Conservation (phyloP, 352 stramenopile species). For the Pythium pectinolyticum region DNA sequence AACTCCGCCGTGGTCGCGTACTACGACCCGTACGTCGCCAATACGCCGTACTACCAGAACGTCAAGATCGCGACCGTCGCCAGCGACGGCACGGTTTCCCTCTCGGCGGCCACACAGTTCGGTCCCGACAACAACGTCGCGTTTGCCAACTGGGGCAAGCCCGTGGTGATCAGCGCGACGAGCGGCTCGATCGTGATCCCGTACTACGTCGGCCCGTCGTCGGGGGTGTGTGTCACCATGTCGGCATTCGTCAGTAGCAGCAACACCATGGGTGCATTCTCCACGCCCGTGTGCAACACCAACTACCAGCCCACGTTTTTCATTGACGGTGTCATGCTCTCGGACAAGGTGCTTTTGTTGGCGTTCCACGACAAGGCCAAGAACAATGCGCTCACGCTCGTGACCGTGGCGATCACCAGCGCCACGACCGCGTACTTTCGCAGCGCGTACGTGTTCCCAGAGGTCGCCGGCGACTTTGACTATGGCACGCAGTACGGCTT, state of each 20-base stretch:
- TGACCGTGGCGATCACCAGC: constrained; percentile 28
- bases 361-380: constrained; percentile 56
- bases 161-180: constrained; percentile 32
- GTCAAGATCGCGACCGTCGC: constrained; percentile 42
- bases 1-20: constrained; percentile 47
- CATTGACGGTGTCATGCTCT: constrained; percentile 45
- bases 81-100: constrained; percentile 34
- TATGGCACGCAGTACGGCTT: constrained; percentile 40
- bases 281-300: constrained; percentile 39
- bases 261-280: constrained; percentile 34
- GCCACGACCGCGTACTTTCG: constrained; percentile 40
- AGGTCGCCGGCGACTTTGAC: constrained; percentile 45
- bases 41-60: constrained; percentile 31
- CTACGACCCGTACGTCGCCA: constrained; percentile 39
- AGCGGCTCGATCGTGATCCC: constrained; percentile 44
- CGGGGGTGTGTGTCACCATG: constrained; percentile 50
- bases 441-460: constrained; percentile 44
- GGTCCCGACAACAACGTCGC: constrained; percentile 29
- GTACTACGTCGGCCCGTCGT: too few relatives aligned
- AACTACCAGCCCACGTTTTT: constrained; percentile 40
- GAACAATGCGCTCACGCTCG: constrained; percentile 57
- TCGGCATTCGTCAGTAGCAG: constrained; percentile 24
- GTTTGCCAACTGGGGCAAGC: constrained; percentile 40
- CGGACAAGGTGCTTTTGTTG: constrained; percentile 42
- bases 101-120: constrained; percentile 34